These are phyloP conservation scores for Golubevia pallescens DNA, from an alignment of 1,284 basidiomycete species.

Conservation along the genomic window DNA sequence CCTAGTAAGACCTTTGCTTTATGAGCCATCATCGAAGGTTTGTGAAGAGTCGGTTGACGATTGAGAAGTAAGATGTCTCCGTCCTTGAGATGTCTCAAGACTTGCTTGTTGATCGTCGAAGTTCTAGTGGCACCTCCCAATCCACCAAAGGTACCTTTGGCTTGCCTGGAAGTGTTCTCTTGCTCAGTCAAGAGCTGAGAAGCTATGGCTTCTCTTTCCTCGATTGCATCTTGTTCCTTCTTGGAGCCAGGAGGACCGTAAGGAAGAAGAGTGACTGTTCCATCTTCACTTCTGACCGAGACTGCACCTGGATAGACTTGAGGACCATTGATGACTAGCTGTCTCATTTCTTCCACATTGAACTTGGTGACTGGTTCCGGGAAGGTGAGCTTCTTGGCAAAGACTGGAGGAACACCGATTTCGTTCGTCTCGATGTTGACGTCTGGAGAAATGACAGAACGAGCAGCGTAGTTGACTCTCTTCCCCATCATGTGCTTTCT, in stretches of 20 bases:
- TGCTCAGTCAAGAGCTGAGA: slow-evolving; percentile 94
- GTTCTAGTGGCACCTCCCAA: slow-evolving; percentile 59
- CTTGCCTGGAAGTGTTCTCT: slow-evolving; percentile 68
- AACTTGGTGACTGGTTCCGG: slow-evolving; percentile 93
- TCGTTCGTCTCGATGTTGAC: slow-evolving; percentile 99
- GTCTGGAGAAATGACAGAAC: slow-evolving; percentile 98
- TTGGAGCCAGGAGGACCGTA: too few species aligned
- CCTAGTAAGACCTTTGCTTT: slow-evolving; percentile 88
- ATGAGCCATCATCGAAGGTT: slow-evolving; percentile 99
- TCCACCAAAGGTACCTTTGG: slow-evolving; percentile 56
- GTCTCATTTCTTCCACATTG: slow-evolving; percentile 87
- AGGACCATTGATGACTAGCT: slow-evolving; percentile 90
- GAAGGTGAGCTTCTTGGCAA: slow-evolving; percentile 94
- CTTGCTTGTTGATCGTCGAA: slow-evolving; percentile 85
- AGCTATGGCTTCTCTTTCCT: slow-evolving; percentile 90
- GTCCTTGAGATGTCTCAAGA: slow-evolving; percentile 91
- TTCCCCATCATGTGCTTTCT: slow-evolving; percentile 99
- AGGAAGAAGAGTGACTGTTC: slow-evolving; percentile 60
- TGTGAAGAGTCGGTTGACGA: slow-evolving; percentile 97
- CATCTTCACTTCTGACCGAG: slow-evolving; percentile 94
- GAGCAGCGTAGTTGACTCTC: slow-evolving; percentile 98
- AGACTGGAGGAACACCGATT: slow-evolving; percentile 96
- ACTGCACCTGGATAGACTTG: slow-evolving; percentile 89
- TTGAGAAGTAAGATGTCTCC: slow-evolving; percentile 97
- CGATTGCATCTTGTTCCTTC: slow-evolving; percentile 80